Base-by-base conservation (phyloP, 805 yeast genomes). In the Candida argentea region DNA sequence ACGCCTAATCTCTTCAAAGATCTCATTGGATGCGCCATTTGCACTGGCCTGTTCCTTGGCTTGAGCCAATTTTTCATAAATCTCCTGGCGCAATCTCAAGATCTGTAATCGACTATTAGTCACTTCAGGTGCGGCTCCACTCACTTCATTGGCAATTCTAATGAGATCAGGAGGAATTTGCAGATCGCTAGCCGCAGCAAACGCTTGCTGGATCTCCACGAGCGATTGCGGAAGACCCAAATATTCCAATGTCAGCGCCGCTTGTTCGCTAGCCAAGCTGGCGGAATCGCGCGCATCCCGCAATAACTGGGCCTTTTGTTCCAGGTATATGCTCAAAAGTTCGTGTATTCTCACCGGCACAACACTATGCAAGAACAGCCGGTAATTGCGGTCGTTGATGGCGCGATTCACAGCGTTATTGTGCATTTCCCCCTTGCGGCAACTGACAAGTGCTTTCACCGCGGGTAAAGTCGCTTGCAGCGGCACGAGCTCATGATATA, bases 311-410 rank as follows among this genome's bases (percentile, higher is more conserved):
- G 95, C 89, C 50, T 84, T 81, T 47, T 83, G 86, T 48, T 89
- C 98, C 0, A 95, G 80, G 49, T 91, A 91, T 37, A 76, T 62
- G 36, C 95, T 83, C 29, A 84, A 71, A 41, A 81, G 74, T 52
- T 89, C 95, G 46, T 86, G 94, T 12, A 89, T 85, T 19, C 76
- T 71, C 45, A 86, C 62, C 2, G 97, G 97, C 5, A 91, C 73
- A 13, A 89, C 81, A 36, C 76, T 78, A 27, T 69, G 78, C 51
- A 84, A 84, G 25, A 89, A 61, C 35, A 76, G 78, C 38, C 52
- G 34, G 48, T 54, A 43, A 44, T 55, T 44, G 35, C 50, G 32
- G 32, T 57, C 66, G 53, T 59, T 51, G 29, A 63, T 44, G 32
- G 50, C 54, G 27, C 43, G 56, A 51, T 43, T 75, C 64, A 31